Percentiles rank a stretch among this genome's conserved stretches.
Evolutionary conservation across 2,329 filamentous ascomycete species (phyloP).

Genomic region (Berkeleyomyces rouxiae): DNA sequence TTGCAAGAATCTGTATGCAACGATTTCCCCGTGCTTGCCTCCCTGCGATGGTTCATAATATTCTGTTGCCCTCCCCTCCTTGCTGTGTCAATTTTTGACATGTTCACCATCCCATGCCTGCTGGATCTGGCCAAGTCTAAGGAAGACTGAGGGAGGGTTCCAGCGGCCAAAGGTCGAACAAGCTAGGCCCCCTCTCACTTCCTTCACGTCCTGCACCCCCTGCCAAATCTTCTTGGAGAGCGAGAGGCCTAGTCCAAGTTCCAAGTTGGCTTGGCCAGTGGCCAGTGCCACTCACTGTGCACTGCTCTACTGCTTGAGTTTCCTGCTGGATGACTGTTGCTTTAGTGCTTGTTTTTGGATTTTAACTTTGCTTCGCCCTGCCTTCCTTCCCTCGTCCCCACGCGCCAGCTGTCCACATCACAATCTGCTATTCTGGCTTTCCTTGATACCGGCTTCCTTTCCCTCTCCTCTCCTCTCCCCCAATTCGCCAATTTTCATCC

Average conservation of each 20-base stretch:
- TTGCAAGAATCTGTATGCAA: background rate
- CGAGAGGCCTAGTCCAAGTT: background rate
- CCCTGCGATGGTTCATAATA: background rate
- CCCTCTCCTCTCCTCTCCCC: background rate
- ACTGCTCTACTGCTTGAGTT: background rate
- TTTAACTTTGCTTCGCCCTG: background rate
- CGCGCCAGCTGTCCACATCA: conserved; percentile 9
- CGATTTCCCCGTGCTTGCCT: background rate
- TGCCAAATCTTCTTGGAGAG: conserved; percentile 7
- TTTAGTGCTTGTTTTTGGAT: background rate
- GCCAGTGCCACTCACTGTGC: background rate
- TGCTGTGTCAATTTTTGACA: background rate
- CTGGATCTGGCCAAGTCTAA: background rate
- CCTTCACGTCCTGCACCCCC: background rate
- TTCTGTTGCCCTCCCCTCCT: background rate
- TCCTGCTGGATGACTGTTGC: background rate
- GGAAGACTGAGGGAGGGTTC: background rate
- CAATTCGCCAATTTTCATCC: background rate
- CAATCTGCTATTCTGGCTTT: background rate
- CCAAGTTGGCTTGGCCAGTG: background rate
- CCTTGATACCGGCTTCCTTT: background rate
- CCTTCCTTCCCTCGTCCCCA: conserved; percentile 1
- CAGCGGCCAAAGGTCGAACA: conserved; percentile 12
- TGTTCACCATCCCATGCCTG: background rate
- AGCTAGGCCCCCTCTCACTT: conserved; percentile 16